Evolutionary conservation across 805 yeast genomes (phyloP).

Genomic region (Lachancea lanzarotensis): DNA sequence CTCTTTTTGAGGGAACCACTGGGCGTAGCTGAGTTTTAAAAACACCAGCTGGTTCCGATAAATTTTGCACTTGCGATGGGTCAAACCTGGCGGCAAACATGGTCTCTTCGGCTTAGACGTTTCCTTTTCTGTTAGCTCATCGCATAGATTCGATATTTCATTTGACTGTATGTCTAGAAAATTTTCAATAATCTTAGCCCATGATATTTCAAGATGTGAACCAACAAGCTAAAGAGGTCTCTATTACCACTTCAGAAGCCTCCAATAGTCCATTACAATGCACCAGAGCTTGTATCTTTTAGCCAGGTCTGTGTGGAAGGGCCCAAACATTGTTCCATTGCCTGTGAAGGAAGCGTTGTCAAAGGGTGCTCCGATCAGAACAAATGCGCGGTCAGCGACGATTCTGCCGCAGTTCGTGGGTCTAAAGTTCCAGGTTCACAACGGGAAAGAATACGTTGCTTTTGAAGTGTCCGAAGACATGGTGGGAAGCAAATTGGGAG

Average conservation of each 20-base stretch:
- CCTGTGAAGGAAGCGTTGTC: slow-evolving; percentile 84
- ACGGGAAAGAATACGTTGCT: slow-evolving; percentile 90
- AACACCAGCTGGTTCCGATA: neutral
- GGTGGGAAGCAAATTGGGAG: slow-evolving; percentile 95
- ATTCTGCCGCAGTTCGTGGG: slow-evolving; percentile 95
- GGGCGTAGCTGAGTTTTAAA: neutral
- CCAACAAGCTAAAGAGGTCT: neutral
- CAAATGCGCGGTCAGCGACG: slow-evolving; percentile 94
- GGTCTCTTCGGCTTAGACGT: neutral
- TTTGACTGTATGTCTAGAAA: neutral
- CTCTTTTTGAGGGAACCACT: slow-evolving; percentile 5
- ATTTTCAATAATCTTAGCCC: slow-evolving; percentile 1
- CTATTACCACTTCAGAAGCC: neutral
- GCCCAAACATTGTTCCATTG: slow-evolving; percentile 90
- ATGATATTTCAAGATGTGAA: neutral
- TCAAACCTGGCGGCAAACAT: slow-evolving; percentile 68
- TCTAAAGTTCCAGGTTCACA: slow-evolving; percentile 87
- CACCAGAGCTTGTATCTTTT: slow-evolving; percentile 31
- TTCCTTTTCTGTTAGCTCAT: slow-evolving; percentile 3
- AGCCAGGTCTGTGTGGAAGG: slow-evolving; percentile 57
- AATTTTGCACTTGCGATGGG: slow-evolving; percentile 34
- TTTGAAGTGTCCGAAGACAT: slow-evolving; percentile 84
- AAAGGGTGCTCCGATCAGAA: slow-evolving; percentile 80
- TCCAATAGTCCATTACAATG: slow-evolving; percentile 1
- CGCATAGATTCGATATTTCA: slow-evolving; percentile 2